Percentiles rank a stretch among this genome's conserved stretches.
These are phyloP conservation scores for Suillus decipiens DNA, from an alignment of 768 basidiomycete genomes.

Conservation along the genomic window DNA sequence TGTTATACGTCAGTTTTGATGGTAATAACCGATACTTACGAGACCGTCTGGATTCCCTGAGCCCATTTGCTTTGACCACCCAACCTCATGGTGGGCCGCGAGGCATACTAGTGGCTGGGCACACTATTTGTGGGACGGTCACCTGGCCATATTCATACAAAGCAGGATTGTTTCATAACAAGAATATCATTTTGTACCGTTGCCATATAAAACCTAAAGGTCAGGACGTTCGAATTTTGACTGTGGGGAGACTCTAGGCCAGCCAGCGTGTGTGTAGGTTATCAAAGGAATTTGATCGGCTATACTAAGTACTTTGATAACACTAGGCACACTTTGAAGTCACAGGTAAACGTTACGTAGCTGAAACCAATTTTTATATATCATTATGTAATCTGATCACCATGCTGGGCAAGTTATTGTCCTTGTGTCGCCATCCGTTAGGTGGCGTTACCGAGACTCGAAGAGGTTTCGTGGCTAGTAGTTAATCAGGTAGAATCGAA, in stretches of 20 bases:
- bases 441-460: no score
- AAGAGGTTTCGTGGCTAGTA: no score
- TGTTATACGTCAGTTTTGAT: slow-evolving; percentile 1
- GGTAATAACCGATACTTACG: neutral
- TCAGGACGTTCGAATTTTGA: neutral
- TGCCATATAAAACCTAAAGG: neutral
- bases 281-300: no score
- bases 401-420: no score
- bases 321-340: no score
- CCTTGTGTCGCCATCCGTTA: no score
- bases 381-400: no score
- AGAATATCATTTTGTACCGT: neutral
- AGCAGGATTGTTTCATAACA: neutral
- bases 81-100: slow-evolving; percentile 1
- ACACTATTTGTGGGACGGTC: neutral
- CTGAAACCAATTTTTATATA: no score
- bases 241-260: neutral
- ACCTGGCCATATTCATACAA: neutral
- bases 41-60: neutral
- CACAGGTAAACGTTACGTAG: no score
- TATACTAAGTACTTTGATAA: no score
- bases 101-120: slow-evolving; percentile 5
- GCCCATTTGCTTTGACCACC: slow-evolving; percentile 4
- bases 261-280: neutral
- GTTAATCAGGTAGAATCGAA: neutral